Conservation (phyloP, 305 asterid species). For the Fraxinus albicans region DNA sequence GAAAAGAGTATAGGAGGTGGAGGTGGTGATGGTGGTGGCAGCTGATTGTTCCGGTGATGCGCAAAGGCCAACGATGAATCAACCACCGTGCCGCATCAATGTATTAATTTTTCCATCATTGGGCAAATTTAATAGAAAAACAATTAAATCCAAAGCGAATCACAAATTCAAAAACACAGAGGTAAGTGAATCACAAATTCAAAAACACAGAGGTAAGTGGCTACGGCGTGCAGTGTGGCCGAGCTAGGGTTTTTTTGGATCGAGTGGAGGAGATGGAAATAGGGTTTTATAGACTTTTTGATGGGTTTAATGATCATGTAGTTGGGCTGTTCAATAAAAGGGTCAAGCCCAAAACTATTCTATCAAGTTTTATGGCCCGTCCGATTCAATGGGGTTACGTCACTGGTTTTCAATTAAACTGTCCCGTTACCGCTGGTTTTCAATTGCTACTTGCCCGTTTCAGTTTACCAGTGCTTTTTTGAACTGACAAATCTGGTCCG, state of each 20-base stretch:
- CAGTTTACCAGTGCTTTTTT: not conserved
- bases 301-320: too few species aligned
- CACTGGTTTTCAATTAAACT: not conserved
- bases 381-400: not conserved
- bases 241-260: not conserved
- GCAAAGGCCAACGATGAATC: constrained; percentile 40
- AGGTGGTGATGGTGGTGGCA: not conserved
- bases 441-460: not conserved
- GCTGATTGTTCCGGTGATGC: constrained; percentile 36
- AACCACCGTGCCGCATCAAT: constrained; percentile 45
- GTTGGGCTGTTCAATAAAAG: not conserved
- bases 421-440: not conserved
- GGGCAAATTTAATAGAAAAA: constrained; percentile 27
- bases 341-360: not conserved
- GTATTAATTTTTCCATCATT: constrained; percentile 46
- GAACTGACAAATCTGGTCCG: too few species aligned
- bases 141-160: not conserved
- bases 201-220: too few species aligned
- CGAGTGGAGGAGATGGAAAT: not conserved
- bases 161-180: not conserved
- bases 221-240: not conserved
- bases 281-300: not conserved
- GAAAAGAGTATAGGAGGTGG: not conserved
- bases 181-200: not conserved
- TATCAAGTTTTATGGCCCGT: not conserved